Evolutionary conservation across 352 stramenopile genomes (phyloP), one percentile per base, ranked within the genome.

Genomic region (Phytophthora pluvialis): DNA sequence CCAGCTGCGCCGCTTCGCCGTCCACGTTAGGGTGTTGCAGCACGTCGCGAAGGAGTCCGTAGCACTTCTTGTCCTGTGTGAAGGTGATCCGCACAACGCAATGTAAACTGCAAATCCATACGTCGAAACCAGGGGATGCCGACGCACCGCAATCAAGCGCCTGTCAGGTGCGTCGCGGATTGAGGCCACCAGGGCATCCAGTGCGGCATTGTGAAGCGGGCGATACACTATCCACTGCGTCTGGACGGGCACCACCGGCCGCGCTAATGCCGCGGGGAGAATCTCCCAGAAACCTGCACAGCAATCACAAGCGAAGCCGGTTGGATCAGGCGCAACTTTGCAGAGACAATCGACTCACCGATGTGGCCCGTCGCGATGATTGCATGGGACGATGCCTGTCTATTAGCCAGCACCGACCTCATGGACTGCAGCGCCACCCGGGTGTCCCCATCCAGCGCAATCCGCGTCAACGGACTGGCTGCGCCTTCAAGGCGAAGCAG

Each of bases 201-300:
- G 50, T 21, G 58, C 35, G 9, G 15, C 15, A 32, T 86, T 65
- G 48, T 88, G 80, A 42, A 89, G 67, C 13, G 80, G 78, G 0
- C 80, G 76, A 35, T 88, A 86, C 52, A 89, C 80, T 52, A 89
- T 72, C 78, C 70, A 89, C 60, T 89, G 80, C 33, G 72, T 71
- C 6, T 52, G 43, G 8, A 66, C 60, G 1, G 75, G 69, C 13
- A 81, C 45, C 1, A 69, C 42, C 3, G 62, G 60, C 28, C 68
- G 69, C 15, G 44, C 60, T 3, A 89, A 67, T 33, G 67, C 62
- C 3, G 64, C 32, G 12, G 80, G 78, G n/a, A 89, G 60, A 16
- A 86, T 47, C 56, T 89, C 80, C 80, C 80, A 89, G 55, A 86
- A 70, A 15, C 80, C 80, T 69, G 25, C 28, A 16, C 38, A 56